phyloP scores from a whole-genome alignment of 495 filamentous ascomycete genomes.

The Aspergillus hancockii region DNA sequence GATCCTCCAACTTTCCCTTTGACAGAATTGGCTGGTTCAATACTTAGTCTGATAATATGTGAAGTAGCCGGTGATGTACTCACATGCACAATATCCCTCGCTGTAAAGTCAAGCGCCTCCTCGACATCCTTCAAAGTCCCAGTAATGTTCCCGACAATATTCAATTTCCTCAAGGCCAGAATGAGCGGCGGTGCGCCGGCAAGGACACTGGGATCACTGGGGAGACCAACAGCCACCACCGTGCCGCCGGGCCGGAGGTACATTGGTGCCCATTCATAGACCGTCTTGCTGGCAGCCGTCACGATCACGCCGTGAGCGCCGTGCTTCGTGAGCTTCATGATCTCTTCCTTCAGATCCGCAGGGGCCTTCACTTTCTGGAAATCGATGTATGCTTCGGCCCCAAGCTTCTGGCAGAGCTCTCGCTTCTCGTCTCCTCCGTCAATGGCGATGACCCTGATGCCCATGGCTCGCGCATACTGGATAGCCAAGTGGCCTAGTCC shows the following conservation, averaged over 20 bases:
- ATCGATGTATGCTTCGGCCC: slow-evolving; percentile 33
- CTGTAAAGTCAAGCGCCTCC: slow-evolving; percentile 13
- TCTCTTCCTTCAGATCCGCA: neutral
- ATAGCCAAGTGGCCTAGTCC: slow-evolving; percentile 41
- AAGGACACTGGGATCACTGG: slow-evolving; percentile 8
- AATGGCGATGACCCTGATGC: slow-evolving; percentile 34
- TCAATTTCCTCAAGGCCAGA: slow-evolving; percentile 10
- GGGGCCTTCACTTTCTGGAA: slow-evolving; percentile 14
- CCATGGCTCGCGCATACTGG: slow-evolving; percentile 31
- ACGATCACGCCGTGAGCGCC: slow-evolving; percentile 7
- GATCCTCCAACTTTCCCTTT: slow-evolving; percentile 13
- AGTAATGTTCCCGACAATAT: slow-evolving; percentile 10
- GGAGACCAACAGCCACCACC: slow-evolving; percentile 12
- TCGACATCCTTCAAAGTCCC: slow-evolving; percentile 12
- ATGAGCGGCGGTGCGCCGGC: slow-evolving; percentile 14
- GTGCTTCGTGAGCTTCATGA: slow-evolving; percentile 4
- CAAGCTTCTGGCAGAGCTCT: slow-evolving; percentile 30
- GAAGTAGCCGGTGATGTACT: neutral
- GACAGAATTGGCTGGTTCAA: slow-evolving; percentile 6
- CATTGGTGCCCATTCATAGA: slow-evolving; percentile 7
- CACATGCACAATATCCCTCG: slow-evolving; percentile 11
- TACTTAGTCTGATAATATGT: neutral
- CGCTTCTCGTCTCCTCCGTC: slow-evolving; percentile 34
- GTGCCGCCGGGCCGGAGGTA: slow-evolving; percentile 15
- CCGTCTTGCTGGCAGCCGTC: slow-evolving; percentile 9